Evolutionary conservation across 768 basidiomycete species (phyloP).

Genomic region (Boletus coccyginus): DNA sequence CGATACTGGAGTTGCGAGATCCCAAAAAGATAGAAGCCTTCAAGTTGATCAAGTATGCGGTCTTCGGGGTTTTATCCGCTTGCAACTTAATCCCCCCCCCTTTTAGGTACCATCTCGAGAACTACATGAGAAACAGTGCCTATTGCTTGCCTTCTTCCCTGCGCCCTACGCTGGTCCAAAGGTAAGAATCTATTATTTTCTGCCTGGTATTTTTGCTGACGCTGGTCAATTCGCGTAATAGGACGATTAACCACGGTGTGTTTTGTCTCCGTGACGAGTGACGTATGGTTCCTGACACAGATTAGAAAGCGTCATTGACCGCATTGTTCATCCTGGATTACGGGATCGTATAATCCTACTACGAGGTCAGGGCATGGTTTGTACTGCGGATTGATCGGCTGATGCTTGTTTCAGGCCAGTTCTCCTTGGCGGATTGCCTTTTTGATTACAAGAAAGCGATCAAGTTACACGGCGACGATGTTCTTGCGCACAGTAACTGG

Average conservation of each 20-base stretch:
- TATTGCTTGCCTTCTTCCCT: conserved; percentile 89
- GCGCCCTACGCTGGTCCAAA: conserved; percentile 85
- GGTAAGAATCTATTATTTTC: conserved; percentile 37
- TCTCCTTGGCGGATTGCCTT: conserved; percentile 77
- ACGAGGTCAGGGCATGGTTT: conserved; percentile 51
- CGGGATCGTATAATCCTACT: conserved; percentile 89
- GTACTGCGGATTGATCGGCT: neutral
- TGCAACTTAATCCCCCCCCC: neutral
- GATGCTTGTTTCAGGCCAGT: conserved; percentile 52
- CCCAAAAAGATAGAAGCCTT: conserved; percentile 77
- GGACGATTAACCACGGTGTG: conserved; percentile 82
- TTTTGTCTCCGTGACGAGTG: conserved; percentile 5
- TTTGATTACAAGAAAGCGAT: conserved; percentile 67
- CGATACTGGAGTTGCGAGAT: conserved; percentile 40
- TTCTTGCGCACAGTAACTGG: conserved; percentile 87
- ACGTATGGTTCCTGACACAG: conserved; percentile 5
- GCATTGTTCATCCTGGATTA: conserved; percentile 84
- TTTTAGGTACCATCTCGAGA: conserved; percentile 84
- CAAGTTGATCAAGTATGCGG: conserved; percentile 72
- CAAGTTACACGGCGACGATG: conserved; percentile 86
- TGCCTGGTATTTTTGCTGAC: neutral
- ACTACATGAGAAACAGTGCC: conserved; percentile 78
- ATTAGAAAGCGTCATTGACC: conserved; percentile 87
- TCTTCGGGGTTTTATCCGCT: neutral
- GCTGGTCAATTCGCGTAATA: conserved; percentile 26